These are phyloP conservation scores for Lentinula edodes DNA, from an alignment of 768 basidiomycete species.

Conservation along the genomic window DNA sequence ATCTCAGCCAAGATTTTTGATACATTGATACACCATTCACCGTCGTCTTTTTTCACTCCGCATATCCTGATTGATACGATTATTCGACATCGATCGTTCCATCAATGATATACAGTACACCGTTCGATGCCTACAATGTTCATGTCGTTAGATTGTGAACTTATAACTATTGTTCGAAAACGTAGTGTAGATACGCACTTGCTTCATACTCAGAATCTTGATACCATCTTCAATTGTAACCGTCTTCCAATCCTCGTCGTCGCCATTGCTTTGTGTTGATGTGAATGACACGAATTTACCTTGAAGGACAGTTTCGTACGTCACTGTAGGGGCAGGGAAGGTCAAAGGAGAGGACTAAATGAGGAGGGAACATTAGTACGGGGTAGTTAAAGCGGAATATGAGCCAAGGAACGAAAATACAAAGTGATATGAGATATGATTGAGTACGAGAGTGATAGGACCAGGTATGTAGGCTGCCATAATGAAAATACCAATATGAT, in stretches of 20 bases:
- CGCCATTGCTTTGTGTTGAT: constrained; percentile 26
- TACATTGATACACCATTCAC: not conserved
- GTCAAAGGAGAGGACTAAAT: constrained; percentile 14
- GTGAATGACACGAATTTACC: constrained; percentile 55
- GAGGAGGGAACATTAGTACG: constrained; percentile 27
- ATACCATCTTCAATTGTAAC: constrained; percentile 52
- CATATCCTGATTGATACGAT: not conserved
- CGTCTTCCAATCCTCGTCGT: constrained; percentile 49
- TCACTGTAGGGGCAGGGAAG: constrained; percentile 37
- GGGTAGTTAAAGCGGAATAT: not conserved
- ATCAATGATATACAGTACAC: constrained; percentile 38
- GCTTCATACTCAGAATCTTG: constrained; percentile 52
- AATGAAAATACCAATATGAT: not conserved
- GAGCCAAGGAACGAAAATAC: not conserved
- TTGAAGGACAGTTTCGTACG: constrained; percentile 54
- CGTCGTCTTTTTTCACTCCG: not conserved
- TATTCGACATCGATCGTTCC: constrained; percentile 21
- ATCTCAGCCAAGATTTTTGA: not conserved
- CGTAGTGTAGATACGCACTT: constrained; percentile 33
- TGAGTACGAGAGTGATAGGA: not conserved
- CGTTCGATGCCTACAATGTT: constrained; percentile 31
- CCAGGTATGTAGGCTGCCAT: not conserved
- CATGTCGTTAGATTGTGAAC: not conserved
- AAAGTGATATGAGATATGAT: not conserved
- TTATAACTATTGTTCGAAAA: not conserved